Base-by-base conservation (phyloP, 2,329 filamentous ascomycete species). In the Monosporascus sp. region DNA sequence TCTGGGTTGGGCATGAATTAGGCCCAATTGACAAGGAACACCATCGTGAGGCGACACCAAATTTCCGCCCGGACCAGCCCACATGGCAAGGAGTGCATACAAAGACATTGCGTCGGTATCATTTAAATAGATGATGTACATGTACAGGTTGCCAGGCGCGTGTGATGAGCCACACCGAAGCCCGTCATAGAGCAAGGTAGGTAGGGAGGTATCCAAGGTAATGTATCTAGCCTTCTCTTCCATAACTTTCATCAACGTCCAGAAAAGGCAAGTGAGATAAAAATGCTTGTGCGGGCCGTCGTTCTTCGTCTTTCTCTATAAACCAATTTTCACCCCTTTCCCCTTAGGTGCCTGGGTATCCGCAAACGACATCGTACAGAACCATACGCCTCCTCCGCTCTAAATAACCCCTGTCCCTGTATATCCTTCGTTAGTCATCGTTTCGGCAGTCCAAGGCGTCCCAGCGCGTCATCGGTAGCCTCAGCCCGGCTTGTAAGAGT, bases 301-400 rank as follows among this genome's bases (percentile, higher is more conserved):
- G 55, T 55, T 55, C 45, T 57, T 53, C 59, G 54, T 61, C 52
- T 63, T 58, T 51, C 48, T 52, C 56, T 66, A 61, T 66, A 66
- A 63, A 51, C 58, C 57, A 48, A 53, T 52, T 59, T 60, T 60
- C 50, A 34, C 52, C 57, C 59, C 57, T 52, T 60, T 54, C 48
- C 58, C 57, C 52, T 52, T 56, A 46, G 53, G 51, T 56, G 58
- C 62, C 61, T 59, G 63, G 64, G 64, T 66, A 66, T 66, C 56
- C 60, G 54, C 55, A 64, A 63, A 59, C 58, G 61, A 54, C 59
- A 60, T 65, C 61, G 56, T 63, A 64, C 62, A 65, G 53, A 26
- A 16, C 61, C 62, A 53, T 63, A 62, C 61, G 58, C 60, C 59
- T 58, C 61, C 58, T 55, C 59, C 24, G 22, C 17, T 59, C 57